Evolutionary conservation across 139 green algal species (phyloP), one percentile per base, ranked within the genome.

Genomic region (Coelastrella sp.): DNA sequence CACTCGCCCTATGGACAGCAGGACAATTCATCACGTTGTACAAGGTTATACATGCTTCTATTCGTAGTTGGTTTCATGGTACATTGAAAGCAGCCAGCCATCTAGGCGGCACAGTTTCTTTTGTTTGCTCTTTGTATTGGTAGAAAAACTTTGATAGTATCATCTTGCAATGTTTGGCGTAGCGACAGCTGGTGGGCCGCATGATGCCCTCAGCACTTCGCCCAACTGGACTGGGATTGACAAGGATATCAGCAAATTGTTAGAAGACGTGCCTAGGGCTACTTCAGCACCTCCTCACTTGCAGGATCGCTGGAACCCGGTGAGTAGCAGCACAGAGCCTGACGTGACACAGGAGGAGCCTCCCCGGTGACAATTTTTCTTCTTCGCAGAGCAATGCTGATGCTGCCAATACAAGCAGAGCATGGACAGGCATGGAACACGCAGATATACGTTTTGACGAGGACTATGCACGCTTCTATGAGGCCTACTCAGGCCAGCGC

Each of bases 371-470:
- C 75, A 10, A 6, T 35, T 17, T 78, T 24, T 27, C 25, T 25
- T 14, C 11, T n/a, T 10, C 70, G 80, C 80, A 88, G 88, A 59
- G 70, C 58, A 19, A 68, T 22, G 68, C 65, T 35, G 80, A 91
- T 35, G 14, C 75, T 20, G 68, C 72, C 7, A 84, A 17, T n/a
- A 75, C 60, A 8, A 82, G 19, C 82, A 75, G 11, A 49, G 59
- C 20, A 10, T 87, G 75, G 65, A 6, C 82, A 49, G 78, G 56
- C 20, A 87, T 72, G 24, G 72, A 87, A 27, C 73, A 84, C 25
- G 15, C 60, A 61, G 96, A 98, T 85, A 97, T 98, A 24, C 95
- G 96, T 8, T 96, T 95, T 84, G 97, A 99, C 78, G 97, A 98
- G 84, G 96, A 98, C 76, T 99, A 99, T 85, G 94, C 95, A 8